phyloP scores from a whole-genome alignment of 768 basidiomycete species.

The Dentipellis fragilis region DNA sequence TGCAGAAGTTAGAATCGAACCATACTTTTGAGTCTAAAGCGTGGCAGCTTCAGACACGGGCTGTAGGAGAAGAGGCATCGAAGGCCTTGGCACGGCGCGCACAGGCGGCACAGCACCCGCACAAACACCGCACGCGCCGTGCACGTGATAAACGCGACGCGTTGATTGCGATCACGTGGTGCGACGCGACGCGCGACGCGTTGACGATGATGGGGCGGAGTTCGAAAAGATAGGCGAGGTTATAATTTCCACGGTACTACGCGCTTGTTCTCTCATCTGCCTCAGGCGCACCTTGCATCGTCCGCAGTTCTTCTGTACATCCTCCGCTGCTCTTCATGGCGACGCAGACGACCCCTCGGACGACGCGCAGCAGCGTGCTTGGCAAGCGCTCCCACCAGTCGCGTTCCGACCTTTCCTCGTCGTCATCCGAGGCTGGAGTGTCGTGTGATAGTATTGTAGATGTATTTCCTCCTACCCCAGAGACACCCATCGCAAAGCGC shows the following conservation, averaged over 20 bases:
- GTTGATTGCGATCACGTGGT: conserved; percentile 5
- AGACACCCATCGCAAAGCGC: conserved; percentile 56
- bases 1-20: too few relatives aligned
- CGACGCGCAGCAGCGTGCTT: conserved; percentile 20
- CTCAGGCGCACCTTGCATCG: conserved; percentile 7
- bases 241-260: conserved; percentile 11
- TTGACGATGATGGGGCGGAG: conserved; percentile 17
- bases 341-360: conserved; percentile 14
- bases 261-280: conserved; percentile 1
- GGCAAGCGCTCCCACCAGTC: conserved; percentile 24
- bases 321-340: neutral
- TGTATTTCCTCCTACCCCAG: conserved; percentile 47
- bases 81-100: too few relatives aligned
- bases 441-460: conserved; percentile 8
- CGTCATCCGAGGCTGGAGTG: conserved; percentile 16
- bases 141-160: conserved; percentile 18
- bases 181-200: conserved; percentile 6
- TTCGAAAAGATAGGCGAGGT: conserved; percentile 13
- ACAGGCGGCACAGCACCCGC: neutral
- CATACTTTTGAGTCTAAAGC: too few relatives aligned
- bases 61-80: too few relatives aligned
- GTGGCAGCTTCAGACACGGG: too few relatives aligned
- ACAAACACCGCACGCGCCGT: neutral
- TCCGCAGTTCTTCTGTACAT: conserved; percentile 5
- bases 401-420: conserved; percentile 22